Base-by-base conservation (phyloP, 2,329 filamentous ascomycete species). In the Bipolaris zeicola region DNA sequence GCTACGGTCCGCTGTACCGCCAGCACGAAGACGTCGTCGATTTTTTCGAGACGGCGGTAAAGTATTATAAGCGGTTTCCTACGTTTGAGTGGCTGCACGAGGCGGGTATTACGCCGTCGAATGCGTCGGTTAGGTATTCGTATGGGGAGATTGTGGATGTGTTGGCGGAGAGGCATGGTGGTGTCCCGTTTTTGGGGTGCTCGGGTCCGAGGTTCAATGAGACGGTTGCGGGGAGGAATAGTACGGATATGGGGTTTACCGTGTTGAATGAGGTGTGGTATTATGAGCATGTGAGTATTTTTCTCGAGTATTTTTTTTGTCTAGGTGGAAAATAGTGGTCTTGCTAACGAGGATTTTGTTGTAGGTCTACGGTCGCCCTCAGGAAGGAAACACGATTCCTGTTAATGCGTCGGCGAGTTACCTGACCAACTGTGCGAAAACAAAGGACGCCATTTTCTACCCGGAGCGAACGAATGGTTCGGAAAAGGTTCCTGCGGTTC, bases 201-300 rank as follows among this genome's bases (percentile, higher is more conserved):
- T 77, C 79, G 0, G 87, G 87, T 0, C 83, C 85, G 7, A 70
- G 79, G 20, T 89, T 81, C 72, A 89, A 89, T 69, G 77, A 81
- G 61, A 89, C 87, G 13, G 79, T 70, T 18, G 83, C 81, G 6
- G 87, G 87, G 1, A 79, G 74, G 57, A 82, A 82, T 18, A 82
- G 80, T 2, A 65, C 67, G 2, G 87, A 89, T 64, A 81, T 77
- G 53, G 86, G 87, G 1, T 76, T 76, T 60, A 89, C 85, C 1
- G 78, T 82, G 31, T 63, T 89, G 45, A 81, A 71, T 56, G 87
- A 90, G 79, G 79, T 87, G 11, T 89, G 86, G 86, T 89, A 89
- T 68, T 89, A 88, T 66, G 81, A 83, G 71, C 82, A 88, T 71
- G 83, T 84, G 50, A 66, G 57, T 52, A 33, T 22, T 37, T 22